Evolutionary conservation across 2,329 filamentous ascomycete genomes (phyloP).

Genomic region (Blumeriella jaapii): DNA sequence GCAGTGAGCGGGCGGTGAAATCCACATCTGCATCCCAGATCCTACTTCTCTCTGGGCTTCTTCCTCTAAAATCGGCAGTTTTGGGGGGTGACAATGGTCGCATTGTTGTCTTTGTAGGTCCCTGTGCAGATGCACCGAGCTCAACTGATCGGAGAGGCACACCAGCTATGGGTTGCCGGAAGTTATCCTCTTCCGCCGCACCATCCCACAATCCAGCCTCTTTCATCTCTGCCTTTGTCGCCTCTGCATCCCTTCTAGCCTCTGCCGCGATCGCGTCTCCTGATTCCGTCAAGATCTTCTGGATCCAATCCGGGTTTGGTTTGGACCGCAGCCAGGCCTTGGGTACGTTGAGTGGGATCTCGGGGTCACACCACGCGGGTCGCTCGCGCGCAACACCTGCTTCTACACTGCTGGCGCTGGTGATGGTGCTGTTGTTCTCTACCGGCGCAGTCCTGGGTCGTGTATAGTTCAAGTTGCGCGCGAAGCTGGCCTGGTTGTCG

Average conservation of each 20-base stretch:
- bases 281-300: conserved; percentile 16
- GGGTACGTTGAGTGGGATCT: conserved; percentile 14
- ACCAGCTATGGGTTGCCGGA: conserved; percentile 6
- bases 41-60: conserved; percentile 11
- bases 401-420: conserved; percentile 5
- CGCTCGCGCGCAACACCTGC: background rate
- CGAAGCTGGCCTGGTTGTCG: background rate
- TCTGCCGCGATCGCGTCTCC: too few species aligned
- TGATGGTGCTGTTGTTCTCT: too few species aligned
- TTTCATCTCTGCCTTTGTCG: too few species aligned
- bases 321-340: conserved; percentile 14
- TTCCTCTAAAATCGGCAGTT: conserved; percentile 3
- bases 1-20: conserved; percentile 21
- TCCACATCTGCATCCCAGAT: conserved; percentile 23
- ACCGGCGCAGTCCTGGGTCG: too few species aligned
- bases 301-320: conserved; percentile 11
- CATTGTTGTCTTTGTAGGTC: conserved; percentile 17
- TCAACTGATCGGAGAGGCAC: conserved; percentile 15
- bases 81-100: conserved; percentile 16
- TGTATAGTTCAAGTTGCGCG: too few species aligned
- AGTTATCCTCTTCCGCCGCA: conserved; percentile 1
- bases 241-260: too few species aligned
- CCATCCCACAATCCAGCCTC: too few species aligned
- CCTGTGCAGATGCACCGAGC: conserved; percentile 5
- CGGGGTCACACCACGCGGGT: too few species aligned